phyloP scores from a whole-genome alignment of 257 asterid genomes.

The Nemophila menziesii region DNA sequence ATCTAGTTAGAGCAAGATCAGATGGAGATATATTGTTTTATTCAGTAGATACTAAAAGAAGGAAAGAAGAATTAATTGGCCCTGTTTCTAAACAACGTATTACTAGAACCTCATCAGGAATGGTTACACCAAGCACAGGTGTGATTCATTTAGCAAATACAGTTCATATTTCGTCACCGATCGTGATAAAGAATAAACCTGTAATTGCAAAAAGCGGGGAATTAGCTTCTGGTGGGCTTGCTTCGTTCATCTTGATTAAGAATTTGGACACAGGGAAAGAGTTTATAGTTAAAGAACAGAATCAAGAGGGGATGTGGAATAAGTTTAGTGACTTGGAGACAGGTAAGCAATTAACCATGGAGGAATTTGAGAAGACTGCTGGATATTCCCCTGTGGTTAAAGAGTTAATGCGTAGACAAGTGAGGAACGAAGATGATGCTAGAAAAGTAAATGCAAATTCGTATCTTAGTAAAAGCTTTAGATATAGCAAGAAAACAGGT shows the following conservation, averaged over 20 bases:
- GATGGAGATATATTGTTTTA: slow-evolving; percentile 65
- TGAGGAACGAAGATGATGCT: background rate
- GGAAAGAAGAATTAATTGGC: slow-evolving; percentile 72
- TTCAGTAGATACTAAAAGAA: slow-evolving; percentile 41
- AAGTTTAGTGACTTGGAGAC: slow-evolving; percentile 20
- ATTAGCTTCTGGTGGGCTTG: slow-evolving; percentile 15
- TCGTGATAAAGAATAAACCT: slow-evolving; percentile 11
- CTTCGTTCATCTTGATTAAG: slow-evolving; percentile 14
- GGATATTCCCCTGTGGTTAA: slow-evolving; percentile 19
- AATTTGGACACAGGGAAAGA: slow-evolving; percentile 23
- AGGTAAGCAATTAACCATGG: slow-evolving; percentile 19
- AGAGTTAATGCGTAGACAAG: slow-evolving; percentile 18
- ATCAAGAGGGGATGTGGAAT: slow-evolving; percentile 21
- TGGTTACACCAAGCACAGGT: slow-evolving; percentile 25
- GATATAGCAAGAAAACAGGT: slow-evolving; percentile 75
- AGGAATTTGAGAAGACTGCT: slow-evolving; percentile 19
- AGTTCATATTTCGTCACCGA: slow-evolving; percentile 21
- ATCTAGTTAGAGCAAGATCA: slow-evolving; percentile 70
- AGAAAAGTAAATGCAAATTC: slow-evolving; percentile 11
- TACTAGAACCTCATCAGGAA: slow-evolving; percentile 53
- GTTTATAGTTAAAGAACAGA: slow-evolving; percentile 18
- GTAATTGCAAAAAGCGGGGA: slow-evolving; percentile 14
- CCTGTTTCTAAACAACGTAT: slow-evolving; percentile 56
- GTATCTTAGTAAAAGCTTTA: slow-evolving; percentile 40
- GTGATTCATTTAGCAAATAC: slow-evolving; percentile 20